phyloP scores from a whole-genome alignment of 257 asterid species.

The Misopates orontium region DNA sequence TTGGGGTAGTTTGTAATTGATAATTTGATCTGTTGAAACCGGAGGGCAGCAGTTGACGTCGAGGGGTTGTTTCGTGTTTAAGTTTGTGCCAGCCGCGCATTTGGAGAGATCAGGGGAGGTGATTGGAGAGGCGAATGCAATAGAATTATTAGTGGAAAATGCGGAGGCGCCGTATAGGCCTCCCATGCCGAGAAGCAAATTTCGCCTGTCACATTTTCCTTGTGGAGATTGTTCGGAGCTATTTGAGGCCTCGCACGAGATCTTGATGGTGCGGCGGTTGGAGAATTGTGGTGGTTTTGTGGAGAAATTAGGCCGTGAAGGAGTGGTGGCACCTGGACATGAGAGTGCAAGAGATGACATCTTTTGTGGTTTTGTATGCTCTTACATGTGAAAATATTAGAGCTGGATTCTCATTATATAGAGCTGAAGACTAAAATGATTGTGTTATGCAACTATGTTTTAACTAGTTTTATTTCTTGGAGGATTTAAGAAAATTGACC shows the following conservation, averaged over 20 bases:
- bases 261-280: slow-evolving; percentile 8
- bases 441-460: no score
- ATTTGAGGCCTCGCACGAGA: slow-evolving; percentile 27
- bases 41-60: slow-evolving; percentile 47
- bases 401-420: no score
- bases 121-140: slow-evolving; percentile 33
- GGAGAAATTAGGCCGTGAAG: slow-evolving; percentile 1
- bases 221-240: slow-evolving; percentile 4
- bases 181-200: slow-evolving; percentile 38
- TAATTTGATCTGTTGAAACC: background rate
- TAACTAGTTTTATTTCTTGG: no score
- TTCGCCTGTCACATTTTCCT: slow-evolving; percentile 35
- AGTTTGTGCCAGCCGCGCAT: slow-evolving; percentile 36
- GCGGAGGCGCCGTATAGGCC: slow-evolving; percentile 31
- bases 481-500: no score
- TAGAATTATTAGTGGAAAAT: slow-evolving; percentile 4
- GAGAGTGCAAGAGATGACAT: slow-evolving; percentile 32
- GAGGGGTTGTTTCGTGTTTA: slow-evolving; percentile 38
- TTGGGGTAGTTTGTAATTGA: slow-evolving; percentile 36
- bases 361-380: no score
- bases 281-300: slow-evolving; percentile 14
- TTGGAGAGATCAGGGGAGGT: slow-evolving; percentile 41
- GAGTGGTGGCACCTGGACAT: slow-evolving; percentile 14
- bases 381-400: no score
- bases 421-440: no score